Base-by-base conservation (phyloP, 1,284 basidiomycete genomes). In the Tylopilus sp. region DNA sequence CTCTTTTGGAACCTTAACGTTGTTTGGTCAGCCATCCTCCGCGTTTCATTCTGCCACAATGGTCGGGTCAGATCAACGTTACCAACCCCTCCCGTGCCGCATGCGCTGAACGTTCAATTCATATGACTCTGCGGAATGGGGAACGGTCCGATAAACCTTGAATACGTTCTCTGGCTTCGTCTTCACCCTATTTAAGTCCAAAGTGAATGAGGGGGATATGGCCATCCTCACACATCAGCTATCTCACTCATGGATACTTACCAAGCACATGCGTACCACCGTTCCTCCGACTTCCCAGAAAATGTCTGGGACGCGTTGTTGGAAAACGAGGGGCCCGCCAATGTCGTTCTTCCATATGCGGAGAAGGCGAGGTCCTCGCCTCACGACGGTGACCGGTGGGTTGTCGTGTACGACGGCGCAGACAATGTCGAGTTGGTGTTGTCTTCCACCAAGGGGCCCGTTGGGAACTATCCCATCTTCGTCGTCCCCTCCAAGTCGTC, bases 391-490 rank as follows among this genome's bases (percentile, higher is more conserved):
- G 52, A 57, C 64, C 50, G 77, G 4, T 88, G 85, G 84, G 73
- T 88, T 11, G 72, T 74, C 3, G 75, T 74, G 46, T 73, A 50
- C 19, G 57, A 61, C 63, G 7, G 66, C 66, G 1, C 48, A 26
- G n/a, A 53, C 31, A 19, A 36, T 45, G 69, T 86, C 45, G 75
- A 81, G 32, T 79, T 86, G 53, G 72, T 89, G 9, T 68, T 86
- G 4, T 79, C 84, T 2, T 81, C 81, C 59, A 84, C 83, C 1
- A 68, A 74, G 24, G 80, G 80, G 0, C 67, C 72, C 4, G 69
- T 85, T 28, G 85, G 79, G 2, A 57, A 71, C 44, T 86, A 88
- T 55, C 85, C 84, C 10, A 62, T 83, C 22, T 86, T 86, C 66
- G 72, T 86, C 29, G 75, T 74, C 53, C 68, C 76, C 3, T 71